These are phyloP conservation scores for Fusarium brachygibbosum DNA, from an alignment of 2,329 filamentous ascomycete species.

Conservation along the genomic window DNA sequence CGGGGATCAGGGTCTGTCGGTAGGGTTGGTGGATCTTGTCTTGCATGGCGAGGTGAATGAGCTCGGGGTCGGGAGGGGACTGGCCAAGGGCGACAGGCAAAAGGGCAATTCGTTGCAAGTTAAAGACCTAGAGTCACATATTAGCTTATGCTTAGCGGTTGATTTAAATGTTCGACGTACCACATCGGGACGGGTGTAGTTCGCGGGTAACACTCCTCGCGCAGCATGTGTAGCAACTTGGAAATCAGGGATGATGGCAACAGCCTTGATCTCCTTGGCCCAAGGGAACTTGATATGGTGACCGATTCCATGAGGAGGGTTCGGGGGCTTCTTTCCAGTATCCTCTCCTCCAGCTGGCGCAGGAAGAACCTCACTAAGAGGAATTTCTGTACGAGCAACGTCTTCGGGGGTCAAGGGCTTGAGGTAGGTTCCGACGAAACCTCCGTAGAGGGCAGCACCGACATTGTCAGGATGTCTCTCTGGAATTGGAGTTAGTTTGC, in stretches of 20 bases:
- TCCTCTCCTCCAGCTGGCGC: slow-evolving; percentile 91
- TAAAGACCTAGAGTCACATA: slow-evolving; percentile 77
- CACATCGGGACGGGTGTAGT: slow-evolving; percentile 85
- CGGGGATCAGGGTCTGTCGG: slow-evolving; percentile 90
- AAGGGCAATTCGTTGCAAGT: slow-evolving; percentile 92
- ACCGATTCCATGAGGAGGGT: slow-evolving; percentile 92
- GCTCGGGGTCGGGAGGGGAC: slow-evolving; percentile 89
- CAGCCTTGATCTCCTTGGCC: slow-evolving; percentile 94
- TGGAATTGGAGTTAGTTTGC: slow-evolving; percentile 50
- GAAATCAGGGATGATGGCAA: slow-evolving; percentile 96
- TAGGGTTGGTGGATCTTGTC: slow-evolving; percentile 99
- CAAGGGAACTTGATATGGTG: slow-evolving; percentile 97
- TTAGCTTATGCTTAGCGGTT: slow-evolving; percentile 22
- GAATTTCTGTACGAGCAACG: slow-evolving; percentile 91
- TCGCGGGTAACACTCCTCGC: slow-evolving; percentile 83
- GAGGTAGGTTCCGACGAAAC: slow-evolving; percentile 96
- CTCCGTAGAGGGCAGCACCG: slow-evolving; percentile 93
- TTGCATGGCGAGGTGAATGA: slow-evolving; percentile 98
- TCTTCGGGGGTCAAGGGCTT: slow-evolving; percentile 93
- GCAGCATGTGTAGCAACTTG: slow-evolving; percentile 95
- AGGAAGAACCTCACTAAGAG: slow-evolving; percentile 91
- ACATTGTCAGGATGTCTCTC: slow-evolving; percentile 95
- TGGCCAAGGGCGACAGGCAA: slow-evolving; percentile 90
- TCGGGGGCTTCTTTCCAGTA: slow-evolving; percentile 86
- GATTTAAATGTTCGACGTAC: slow-evolving; percentile 60